Base-by-base conservation (phyloP, 1,284 basidiomycete genomes). In the Ustilago esculenta region DNA sequence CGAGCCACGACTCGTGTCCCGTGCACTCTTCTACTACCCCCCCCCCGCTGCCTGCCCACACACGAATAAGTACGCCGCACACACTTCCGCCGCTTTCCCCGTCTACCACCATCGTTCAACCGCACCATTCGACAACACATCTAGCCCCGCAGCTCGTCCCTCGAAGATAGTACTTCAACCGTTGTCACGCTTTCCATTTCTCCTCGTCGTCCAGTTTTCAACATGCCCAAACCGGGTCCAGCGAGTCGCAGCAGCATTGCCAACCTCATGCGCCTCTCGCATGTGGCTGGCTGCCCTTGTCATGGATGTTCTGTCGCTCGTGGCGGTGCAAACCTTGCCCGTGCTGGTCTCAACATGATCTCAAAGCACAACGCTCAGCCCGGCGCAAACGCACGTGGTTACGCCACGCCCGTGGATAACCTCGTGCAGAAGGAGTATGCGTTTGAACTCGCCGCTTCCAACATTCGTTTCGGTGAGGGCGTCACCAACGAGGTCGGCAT, bases 391-490 rank as follows among this genome's bases (percentile, higher is more conserved):
- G 41, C 64, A 2, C 64, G 80, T 11, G 67, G 71, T 7, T 83
- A 81, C 52, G 94, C 93, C n/a, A 92, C 91, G 1, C 94, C 94
- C 23, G 88, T 92, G 12, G 87, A 92, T 50, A 76, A 83, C 4
- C 85, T 89, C 9, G 44, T 77, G 4, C 55, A 92, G 83, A 92
- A 90, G 80, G 94, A 98, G 83, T 98, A 97, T 82, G 94, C 94
- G 0, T 98, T 97, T 77, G 94, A 98, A 91, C 89, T 97, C 58
- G 92, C 94, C 11, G 94, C 94, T 1, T 90, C 91, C 45, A 94
- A 94, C 81, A 84, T 96, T 58, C 64, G 82, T 4, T 83, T 75
- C 36, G 82, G 82, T 15, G 72, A 79, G 42, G 81, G 81, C 14
- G 82, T 82, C 25, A 82, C 81, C 17, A 61, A 77, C 48, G 94